These are phyloP conservation scores for Serendipita sp. DNA, from an alignment of 768 basidiomycete genomes.

Conservation along the genomic window DNA sequence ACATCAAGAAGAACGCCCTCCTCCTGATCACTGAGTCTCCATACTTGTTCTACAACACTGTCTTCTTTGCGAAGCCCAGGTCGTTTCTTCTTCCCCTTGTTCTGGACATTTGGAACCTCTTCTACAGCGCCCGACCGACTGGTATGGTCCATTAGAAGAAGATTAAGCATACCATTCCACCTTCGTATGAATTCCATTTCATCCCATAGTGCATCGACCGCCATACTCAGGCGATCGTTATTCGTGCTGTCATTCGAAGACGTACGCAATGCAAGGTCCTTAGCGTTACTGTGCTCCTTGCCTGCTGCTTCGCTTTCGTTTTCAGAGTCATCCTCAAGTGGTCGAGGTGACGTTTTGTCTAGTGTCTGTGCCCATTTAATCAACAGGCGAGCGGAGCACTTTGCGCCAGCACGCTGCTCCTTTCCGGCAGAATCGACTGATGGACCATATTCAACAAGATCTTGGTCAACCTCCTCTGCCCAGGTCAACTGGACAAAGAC, in stretches of 20 bases:
- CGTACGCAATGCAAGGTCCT: conserved; percentile 28
- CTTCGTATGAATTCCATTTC: conserved; percentile 56
- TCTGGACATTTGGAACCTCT: conserved; percentile 16
- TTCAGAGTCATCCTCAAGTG: conserved; percentile 27
- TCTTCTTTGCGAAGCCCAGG: conserved; percentile 14
- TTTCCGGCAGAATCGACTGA: conserved; percentile 28
- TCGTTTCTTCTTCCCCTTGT: conserved; percentile 19
- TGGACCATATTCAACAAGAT: conserved; percentile 27
- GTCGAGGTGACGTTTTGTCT: conserved; percentile 34
- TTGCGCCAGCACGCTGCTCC: conserved; percentile 48
- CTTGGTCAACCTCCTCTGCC: conserved; percentile 63
- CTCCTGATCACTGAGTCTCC: conserved; percentile 76
- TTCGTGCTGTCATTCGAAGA: conserved; percentile 25
- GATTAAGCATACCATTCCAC: conserved; percentile 71
- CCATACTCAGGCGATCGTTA: conserved; percentile 51
- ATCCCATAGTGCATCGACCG: conserved; percentile 82
- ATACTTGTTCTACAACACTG: conserved; percentile 46
- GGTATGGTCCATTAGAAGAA: conserved; percentile 82
- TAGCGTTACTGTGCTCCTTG: conserved; percentile 21
- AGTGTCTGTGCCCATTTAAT: conserved; percentile 60
- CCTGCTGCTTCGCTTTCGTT: conserved; percentile 22
- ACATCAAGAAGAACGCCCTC: conserved; percentile 76
- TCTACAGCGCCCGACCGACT: conserved; percentile 34
- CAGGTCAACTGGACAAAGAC: conserved; percentile 66
- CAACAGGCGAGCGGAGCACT: conserved; percentile 52